A percentile compares a stretch with the other conserved stretches of the same genome.
Evolutionary conservation across 805 yeast genomes (phyloP).

Genomic region (Spathaspora arborariae): DNA sequence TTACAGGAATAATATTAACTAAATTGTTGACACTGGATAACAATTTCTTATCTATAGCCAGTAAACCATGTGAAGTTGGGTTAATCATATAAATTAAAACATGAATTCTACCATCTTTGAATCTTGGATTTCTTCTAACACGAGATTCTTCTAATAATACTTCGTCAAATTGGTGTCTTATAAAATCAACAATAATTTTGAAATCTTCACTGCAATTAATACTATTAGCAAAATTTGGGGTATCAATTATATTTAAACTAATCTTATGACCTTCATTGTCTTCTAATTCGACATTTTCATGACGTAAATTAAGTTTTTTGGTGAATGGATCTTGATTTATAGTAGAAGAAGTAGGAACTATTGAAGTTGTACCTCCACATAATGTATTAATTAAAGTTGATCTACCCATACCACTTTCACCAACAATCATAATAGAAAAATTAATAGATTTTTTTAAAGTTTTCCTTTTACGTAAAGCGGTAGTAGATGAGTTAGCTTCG

Average conservation of each 20-base stretch:
- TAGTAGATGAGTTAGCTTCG: conserved; percentile 19
- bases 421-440: conserved; percentile 83
- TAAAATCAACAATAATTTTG: conserved; percentile 67
- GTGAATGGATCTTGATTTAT: conserved; percentile 51
- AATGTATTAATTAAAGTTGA: conserved; percentile 90
- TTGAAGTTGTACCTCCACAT: conserved; percentile 72
- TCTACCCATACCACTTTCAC: conserved; percentile 84
- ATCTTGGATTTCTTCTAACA: conserved; percentile 80
- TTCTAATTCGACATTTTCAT: conserved; percentile 78
- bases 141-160: conserved; percentile 76
- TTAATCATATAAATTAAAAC: conserved; percentile 45
- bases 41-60: conserved; percentile 40
- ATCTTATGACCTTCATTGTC: conserved; percentile 85
- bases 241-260: conserved; percentile 70
- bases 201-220: conserved; percentile 66
- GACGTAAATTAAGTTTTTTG: conserved; percentile 57
- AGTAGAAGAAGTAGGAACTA: conserved; percentile 69
- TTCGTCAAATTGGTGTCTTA: conserved; percentile 81
- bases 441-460: conserved; percentile 79
- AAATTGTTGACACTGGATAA: conserved; percentile 38
- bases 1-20: conserved; percentile 42
- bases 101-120: conserved; percentile 81
- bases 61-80: conserved; percentile 44
- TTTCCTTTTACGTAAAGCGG: conserved; percentile 60
- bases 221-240: conserved; percentile 80